Percentiles rank a stretch among this genome's conserved stretches.
These are phyloP conservation scores for Beauveria bassiana DNA, from an alignment of 2,329 filamentous ascomycete species.

Conservation along the genomic window DNA sequence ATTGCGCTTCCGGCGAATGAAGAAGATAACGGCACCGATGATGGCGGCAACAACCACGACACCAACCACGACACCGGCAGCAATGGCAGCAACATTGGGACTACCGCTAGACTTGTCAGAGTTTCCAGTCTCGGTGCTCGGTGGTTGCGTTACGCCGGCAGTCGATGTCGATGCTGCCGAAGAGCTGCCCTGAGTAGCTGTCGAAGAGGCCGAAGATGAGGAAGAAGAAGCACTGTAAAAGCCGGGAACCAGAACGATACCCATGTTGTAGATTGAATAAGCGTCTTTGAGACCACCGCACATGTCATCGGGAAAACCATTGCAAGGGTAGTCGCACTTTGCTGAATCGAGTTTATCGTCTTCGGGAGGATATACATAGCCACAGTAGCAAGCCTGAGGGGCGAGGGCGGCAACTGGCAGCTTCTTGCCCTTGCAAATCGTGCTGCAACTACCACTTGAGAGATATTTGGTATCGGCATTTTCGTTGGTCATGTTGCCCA, in stretches of 20 bases:
- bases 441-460: constrained; percentile 34
- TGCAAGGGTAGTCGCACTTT: constrained; percentile 59
- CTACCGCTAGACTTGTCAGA: constrained; percentile 19
- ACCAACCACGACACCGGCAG: constrained; percentile 79
- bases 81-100: constrained; percentile 75
- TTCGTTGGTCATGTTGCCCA: constrained; percentile 30
- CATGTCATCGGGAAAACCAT: constrained; percentile 51
- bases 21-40: constrained; percentile 63
- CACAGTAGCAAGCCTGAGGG: constrained; percentile 64
- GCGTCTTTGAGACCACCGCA: constrained; percentile 41
- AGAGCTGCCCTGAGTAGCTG: constrained; percentile 20
- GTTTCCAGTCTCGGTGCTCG: constrained; percentile 4
- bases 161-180: constrained; percentile 16
- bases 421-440: constrained; percentile 33
- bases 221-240: constrained; percentile 20
- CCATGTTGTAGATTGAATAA: constrained; percentile 45
- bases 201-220: constrained; percentile 17
- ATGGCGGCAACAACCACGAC: constrained; percentile 62
- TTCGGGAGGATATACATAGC: constrained; percentile 55
- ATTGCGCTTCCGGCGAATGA: constrained; percentile 67
- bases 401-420: constrained; percentile 55
- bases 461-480: constrained; percentile 16
- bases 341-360: constrained; percentile 45
- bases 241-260: constrained; percentile 33
- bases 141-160: constrained; percentile 19